Evolutionary conservation across 1,139 yeast species (phyloP), one percentile per base, ranked within the genome.

Genomic region (Kurtzmaniella quercitrusa): DNA sequence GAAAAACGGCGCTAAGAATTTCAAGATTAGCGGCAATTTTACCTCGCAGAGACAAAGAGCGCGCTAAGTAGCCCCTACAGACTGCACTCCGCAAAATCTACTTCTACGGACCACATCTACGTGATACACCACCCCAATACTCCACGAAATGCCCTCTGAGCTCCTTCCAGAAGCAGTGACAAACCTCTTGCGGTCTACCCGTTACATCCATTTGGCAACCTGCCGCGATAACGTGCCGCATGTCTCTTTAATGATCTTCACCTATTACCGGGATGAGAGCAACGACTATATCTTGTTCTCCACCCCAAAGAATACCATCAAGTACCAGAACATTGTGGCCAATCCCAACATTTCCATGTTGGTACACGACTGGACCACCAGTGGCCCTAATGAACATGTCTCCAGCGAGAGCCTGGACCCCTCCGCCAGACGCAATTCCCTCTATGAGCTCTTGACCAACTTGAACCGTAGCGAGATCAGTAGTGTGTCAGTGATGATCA

Each of bases 171-270:
- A 71, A 3, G 69, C 77, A n/a, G 84, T 83, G 12, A 60, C 73
- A 37, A 65, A 66, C 10, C 63, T 84, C 33, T 67, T 85, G 37
- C 70, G 78, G 46, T 70, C 77, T 9, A 82, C 86, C 15, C 73
- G 83, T 48, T 83, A 82, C 60, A 78, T 90, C 38, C 97, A 90
- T 61, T 71, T 90, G 43, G 96, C 91, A 8, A 90, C 97, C 1
- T 78, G 86, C 46, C 65, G 73, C 41, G 67, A 81, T 42, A 75
- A 82, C 46, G 58, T 76, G 29, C 97, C 97, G 7, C 94, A 90
- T 53, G 95, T 89, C 2, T 78, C 93, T 11, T 73, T 90, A 52
- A 90, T 90, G 97, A 90, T 88, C 63, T 90, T 86, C 60, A 82
- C 93, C 3, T 87, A 81, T 39, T 77, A 64, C 55, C 63, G 63